Conservation (phyloP, 306 rosid species). For the Inga oerstediana region DNA sequence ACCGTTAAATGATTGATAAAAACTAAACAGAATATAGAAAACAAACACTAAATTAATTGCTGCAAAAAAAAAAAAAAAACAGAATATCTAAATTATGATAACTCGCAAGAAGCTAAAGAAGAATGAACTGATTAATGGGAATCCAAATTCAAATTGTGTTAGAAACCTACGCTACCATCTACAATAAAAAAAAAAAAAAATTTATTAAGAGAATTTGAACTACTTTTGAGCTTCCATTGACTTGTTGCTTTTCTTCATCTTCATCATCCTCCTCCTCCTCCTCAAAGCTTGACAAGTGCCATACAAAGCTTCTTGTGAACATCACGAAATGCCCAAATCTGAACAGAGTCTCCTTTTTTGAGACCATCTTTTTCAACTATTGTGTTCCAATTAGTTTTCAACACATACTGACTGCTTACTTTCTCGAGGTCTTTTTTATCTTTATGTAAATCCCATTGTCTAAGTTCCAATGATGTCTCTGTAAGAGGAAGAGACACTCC, state of each 20-base stretch:
- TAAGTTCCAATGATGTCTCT: not conserved
- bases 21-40: no score
- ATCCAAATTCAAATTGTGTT: not conserved
- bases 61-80: no score
- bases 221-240: not conserved
- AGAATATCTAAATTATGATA: not conserved
- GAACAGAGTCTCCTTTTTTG: not conserved
- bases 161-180: not conserved
- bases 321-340: not conserved
- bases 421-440: not conserved
- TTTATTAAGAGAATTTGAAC: not conserved
- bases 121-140: not conserved
- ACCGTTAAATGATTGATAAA: not conserved
- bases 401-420: not conserved
- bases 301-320: not conserved
- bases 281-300: not conserved
- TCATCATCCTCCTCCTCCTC: not conserved
- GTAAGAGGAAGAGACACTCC: not conserved
- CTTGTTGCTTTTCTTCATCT: not conserved
- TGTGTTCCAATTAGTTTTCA: not conserved
- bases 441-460: not conserved
- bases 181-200: no score
- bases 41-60: not conserved
- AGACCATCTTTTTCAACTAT: not conserved
- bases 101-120: not conserved